Evolutionary conservation across 2,329 filamentous ascomycete species (phyloP).

Genomic region (Thermoascus crustaceus): DNA sequence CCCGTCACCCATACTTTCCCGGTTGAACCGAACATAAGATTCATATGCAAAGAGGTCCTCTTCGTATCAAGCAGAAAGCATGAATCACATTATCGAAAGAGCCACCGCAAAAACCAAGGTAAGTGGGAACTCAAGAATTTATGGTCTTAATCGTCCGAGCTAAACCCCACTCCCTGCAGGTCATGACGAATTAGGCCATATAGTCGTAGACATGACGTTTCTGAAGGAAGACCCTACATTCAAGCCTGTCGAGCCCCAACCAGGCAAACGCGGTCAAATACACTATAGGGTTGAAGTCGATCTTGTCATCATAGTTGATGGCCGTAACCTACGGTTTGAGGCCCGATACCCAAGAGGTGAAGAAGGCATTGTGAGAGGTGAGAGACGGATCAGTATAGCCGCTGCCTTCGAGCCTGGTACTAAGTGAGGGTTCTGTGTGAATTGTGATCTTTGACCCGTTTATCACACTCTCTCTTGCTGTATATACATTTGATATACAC

Average conservation of each 20-base stretch:
- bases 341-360: constrained; percentile 7
- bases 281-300: constrained; percentile 17
- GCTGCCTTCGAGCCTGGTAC: constrained; percentile 3
- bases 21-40: constrained; percentile 2
- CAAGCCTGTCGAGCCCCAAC: constrained; percentile 6
- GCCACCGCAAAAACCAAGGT: constrained; percentile 13
- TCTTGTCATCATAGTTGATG: constrained; percentile 17
- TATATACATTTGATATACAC: no score
- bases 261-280: constrained; percentile 4
- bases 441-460: no score
- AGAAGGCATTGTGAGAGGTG: not conserved
- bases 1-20: not conserved
- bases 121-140: not conserved
- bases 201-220: constrained; percentile 20
- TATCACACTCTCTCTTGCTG: no score
- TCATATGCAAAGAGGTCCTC: constrained; percentile 12
- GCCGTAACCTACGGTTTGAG: constrained; percentile 18
- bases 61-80: constrained; percentile 12
- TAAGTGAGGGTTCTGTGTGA: no score
- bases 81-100: constrained; percentile 12
- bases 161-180: constrained; percentile 5
- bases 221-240: constrained; percentile 14
- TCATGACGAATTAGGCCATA: constrained; percentile 15
- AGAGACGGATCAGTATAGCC: constrained; percentile 3
- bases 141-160: no score